phyloP scores from a whole-genome alignment of 2,329 filamentous ascomycete species.

The Calonectria pseudoreteaudii region DNA sequence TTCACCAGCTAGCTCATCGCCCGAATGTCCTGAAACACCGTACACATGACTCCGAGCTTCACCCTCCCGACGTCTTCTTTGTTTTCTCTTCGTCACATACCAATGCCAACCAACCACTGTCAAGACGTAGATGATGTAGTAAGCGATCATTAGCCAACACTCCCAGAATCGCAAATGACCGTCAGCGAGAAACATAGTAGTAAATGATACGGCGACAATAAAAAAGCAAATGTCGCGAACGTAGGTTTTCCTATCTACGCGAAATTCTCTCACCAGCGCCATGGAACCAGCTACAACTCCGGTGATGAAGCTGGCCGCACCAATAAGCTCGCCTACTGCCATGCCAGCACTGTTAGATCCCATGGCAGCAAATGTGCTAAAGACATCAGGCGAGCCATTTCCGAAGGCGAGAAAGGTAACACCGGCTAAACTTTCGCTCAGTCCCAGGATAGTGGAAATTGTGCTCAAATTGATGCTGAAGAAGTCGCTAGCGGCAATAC shows the following conservation, averaged over 20 bases:
- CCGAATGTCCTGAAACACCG: slow-evolving; percentile 60
- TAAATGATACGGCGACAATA: slow-evolving; percentile 85
- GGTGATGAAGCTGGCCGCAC: slow-evolving; percentile 95
- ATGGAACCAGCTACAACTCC: slow-evolving; percentile 97
- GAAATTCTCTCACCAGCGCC: slow-evolving; percentile 95
- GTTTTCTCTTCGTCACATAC: slow-evolving; percentile 74
- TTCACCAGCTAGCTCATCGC: slow-evolving; percentile 66
- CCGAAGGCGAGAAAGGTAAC: slow-evolving; percentile 97
- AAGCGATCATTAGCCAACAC: slow-evolving; percentile 88
- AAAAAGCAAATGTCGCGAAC: slow-evolving; percentile 94
- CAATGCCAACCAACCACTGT: slow-evolving; percentile 95
- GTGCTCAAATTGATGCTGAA: slow-evolving; percentile 97
- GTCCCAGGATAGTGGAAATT: slow-evolving; percentile 86
- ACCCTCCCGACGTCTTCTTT: slow-evolving; percentile 73
- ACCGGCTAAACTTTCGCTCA: slow-evolving; percentile 95
- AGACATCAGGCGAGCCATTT: slow-evolving; percentile 97
- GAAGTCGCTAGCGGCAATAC: slow-evolving; percentile 97
- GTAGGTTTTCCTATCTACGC: slow-evolving; percentile 89
- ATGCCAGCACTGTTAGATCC: slow-evolving; percentile 96
- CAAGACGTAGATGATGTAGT: slow-evolving; percentile 90
- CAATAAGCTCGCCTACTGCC: slow-evolving; percentile 94
- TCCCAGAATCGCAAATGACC: slow-evolving; percentile 90
- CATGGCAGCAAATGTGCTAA: slow-evolving; percentile 99
- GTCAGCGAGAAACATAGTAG: slow-evolving; percentile 88
- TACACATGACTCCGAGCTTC: slow-evolving; percentile 82